A percentile compares a stretch with the other conserved stretches of the same genome.
phyloP scores from a whole-genome alignment of 116 monocot genomes.

The Iris pallida region DNA sequence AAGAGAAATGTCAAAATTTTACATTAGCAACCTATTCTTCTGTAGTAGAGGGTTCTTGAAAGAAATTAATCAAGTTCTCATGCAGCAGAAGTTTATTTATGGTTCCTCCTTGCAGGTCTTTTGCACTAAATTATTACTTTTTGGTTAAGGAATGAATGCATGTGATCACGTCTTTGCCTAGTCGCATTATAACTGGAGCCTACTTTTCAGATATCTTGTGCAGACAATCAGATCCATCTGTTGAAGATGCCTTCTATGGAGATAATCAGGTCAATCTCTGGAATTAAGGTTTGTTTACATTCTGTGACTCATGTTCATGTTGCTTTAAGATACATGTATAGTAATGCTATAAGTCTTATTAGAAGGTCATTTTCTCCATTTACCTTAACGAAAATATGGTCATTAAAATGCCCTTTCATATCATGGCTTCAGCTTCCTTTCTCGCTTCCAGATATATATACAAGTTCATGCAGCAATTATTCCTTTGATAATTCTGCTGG shows the following conservation, averaged over 20 bases:
- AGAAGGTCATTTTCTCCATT: not conserved
- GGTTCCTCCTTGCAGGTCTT: not conserved
- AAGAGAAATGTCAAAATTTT: not conserved
- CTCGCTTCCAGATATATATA: constrained; percentile 45
- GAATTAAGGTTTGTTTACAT: constrained; percentile 78
- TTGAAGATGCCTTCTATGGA: constrained; percentile 92
- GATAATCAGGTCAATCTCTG: constrained; percentile 72
- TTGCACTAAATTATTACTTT: not conserved
- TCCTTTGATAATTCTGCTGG: constrained; percentile 55
- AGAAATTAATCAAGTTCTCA: not conserved
- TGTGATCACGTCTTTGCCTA: constrained; percentile 3
- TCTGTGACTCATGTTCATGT: not conserved
- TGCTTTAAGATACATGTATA: not conserved
- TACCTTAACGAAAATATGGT: not conserved
- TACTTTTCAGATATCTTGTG: constrained; percentile 75
- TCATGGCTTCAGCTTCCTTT: constrained; percentile 68
- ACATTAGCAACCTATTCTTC: not conserved
- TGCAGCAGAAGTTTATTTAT: not conserved
- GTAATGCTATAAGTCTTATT: not conserved
- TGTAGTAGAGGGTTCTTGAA: not conserved
- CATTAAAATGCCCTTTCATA: not conserved
- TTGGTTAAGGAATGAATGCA: constrained; percentile 1
- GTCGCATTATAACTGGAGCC: constrained; percentile 3
- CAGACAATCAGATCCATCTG: constrained; percentile 82
- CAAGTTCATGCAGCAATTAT: constrained; percentile 22